Evolutionary conservation across 352 stramenopile species (phyloP), one percentile per base, ranked within the genome.

Genomic region (Phytophthora agathidicida): DNA sequence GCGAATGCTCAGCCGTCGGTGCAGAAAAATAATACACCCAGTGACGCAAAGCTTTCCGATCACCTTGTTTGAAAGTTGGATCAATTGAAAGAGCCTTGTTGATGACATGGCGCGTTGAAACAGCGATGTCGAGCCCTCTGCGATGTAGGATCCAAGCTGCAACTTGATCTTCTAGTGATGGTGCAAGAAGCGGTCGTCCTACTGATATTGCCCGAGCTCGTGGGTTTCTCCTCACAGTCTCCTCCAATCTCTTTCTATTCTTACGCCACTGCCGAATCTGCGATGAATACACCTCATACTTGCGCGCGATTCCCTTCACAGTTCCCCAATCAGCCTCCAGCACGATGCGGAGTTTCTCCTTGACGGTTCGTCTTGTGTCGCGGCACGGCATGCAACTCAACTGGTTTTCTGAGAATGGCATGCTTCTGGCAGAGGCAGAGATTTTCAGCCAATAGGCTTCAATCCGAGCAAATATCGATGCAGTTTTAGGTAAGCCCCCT

Each of bases 1-100:
- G 5, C 30, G 38, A 23, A 59, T 44, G 13, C 37, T 59, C 5
- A 50, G 19, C 8, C 16, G 38, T 6, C 35, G 22, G 14, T 22
- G 51, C 4, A 31, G 30, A 23, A 20, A 46, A 51, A 13, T 22
- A 39, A 19, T 60, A 60, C 17, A 60, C 28, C 39, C 51, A 60
- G 10, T 20, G 11, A 26, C 38, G 23, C n/a, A 51, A 27, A 30
- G 7, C 7, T 20, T 46, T 46, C 3, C 38, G 22, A 9, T 32
- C 6, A 33, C 38, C 51, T 17, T 22, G 14, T 3, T 28, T 7
- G 32, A 46, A 46, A 3, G 7, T 9, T 9, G 22, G 13, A 11
- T 46, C 22, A 30, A 46, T 19, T 3, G 13, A 16, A 11, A 46
- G 10, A 22, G 22, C 38, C 32, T 46, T 32, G 6, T 11, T 11